Conservation (phyloP, 2,329 filamentous ascomycete species). For the Botrytis pseudocinerea region DNA sequence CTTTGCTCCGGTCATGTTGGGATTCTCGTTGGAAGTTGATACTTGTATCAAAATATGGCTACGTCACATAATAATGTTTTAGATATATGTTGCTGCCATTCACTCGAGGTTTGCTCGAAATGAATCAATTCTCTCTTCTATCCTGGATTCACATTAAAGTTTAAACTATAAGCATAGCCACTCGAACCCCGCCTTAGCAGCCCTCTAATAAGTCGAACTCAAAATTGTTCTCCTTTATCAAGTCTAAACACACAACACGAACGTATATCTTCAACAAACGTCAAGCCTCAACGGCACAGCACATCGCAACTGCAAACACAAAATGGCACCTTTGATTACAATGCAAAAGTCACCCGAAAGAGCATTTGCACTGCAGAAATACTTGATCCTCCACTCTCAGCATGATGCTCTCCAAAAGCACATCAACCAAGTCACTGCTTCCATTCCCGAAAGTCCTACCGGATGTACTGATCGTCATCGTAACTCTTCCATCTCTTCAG, state of each 20-base stretch:
- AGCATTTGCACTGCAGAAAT: conserved; percentile 42
- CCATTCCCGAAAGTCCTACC: conserved; percentile 17
- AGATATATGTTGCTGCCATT: conserved; percentile 10
- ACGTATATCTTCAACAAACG: neutral
- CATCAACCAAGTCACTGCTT: conserved; percentile 34
- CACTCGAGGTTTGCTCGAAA: neutral
- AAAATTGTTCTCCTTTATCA: neutral
- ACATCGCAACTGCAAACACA: neutral
- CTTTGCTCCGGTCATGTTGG: neutral
- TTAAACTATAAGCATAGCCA: neutral
- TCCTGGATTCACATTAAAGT: neutral
- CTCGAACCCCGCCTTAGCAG: neutral
- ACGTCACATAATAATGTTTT: conserved; percentile 8
- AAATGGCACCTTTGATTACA: conserved; percentile 25
- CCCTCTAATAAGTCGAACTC: neutral
- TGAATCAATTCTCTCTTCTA: neutral
- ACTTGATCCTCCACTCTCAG: conserved; percentile 42
- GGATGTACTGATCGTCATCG: conserved; percentile 21
- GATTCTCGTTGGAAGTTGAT: neutral
- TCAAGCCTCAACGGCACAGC: neutral
- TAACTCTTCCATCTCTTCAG: conserved; percentile 25
- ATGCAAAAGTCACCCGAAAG: conserved; percentile 35
- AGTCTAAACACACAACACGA: neutral
- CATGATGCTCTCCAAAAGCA: conserved; percentile 41
- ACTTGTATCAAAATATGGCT: neutral